These are phyloP conservation scores for Ogataea nitratoaversa DNA, from an alignment of 805 yeast species.

Conservation along the genomic window DNA sequence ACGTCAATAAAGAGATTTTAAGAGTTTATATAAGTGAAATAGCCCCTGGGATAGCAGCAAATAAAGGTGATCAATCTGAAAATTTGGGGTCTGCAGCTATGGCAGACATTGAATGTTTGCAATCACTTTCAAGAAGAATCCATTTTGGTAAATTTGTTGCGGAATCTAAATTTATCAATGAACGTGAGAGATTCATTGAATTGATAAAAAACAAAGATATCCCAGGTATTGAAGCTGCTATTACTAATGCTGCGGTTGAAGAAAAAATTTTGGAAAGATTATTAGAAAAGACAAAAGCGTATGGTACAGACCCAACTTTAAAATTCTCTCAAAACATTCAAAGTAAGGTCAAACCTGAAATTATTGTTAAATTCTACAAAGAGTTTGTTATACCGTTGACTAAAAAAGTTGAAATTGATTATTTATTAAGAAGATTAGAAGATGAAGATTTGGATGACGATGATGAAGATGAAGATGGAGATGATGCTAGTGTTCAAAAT, in stretches of 20 bases:
- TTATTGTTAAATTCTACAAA: conserved; percentile 76
- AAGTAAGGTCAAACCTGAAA: conserved; percentile 77
- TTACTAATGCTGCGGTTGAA: conserved; percentile 87
- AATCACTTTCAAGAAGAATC: conserved; percentile 84
- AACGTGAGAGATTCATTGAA: conserved; percentile 56
- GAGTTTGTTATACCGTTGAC: conserved; percentile 91
- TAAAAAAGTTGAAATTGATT: conserved; percentile 92
- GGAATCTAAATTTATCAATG: conserved; percentile 80
- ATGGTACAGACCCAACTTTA: conserved; percentile 84
- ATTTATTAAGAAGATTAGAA: conserved; percentile 77
- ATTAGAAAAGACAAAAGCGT: conserved; percentile 73
- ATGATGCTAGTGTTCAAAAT: neutral
- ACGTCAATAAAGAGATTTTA: conserved; percentile 68
- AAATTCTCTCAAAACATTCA: conserved; percentile 62
- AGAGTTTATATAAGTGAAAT: conserved; percentile 66
- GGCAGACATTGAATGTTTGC: conserved; percentile 82
- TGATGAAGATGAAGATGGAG: conserved; percentile 25
- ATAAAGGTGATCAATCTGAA: conserved; percentile 70
- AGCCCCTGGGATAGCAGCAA: conserved; percentile 68
- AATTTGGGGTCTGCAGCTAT: conserved; percentile 84
- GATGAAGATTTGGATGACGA: conserved; percentile 32
- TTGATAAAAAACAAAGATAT: conserved; percentile 65
- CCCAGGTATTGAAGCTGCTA: conserved; percentile 69
- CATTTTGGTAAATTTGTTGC: conserved; percentile 98
- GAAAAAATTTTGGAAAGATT: conserved; percentile 75